phyloP scores from a whole-genome alignment of 2,329 filamentous ascomycete genomes.

The Fusarium sp. region DNA sequence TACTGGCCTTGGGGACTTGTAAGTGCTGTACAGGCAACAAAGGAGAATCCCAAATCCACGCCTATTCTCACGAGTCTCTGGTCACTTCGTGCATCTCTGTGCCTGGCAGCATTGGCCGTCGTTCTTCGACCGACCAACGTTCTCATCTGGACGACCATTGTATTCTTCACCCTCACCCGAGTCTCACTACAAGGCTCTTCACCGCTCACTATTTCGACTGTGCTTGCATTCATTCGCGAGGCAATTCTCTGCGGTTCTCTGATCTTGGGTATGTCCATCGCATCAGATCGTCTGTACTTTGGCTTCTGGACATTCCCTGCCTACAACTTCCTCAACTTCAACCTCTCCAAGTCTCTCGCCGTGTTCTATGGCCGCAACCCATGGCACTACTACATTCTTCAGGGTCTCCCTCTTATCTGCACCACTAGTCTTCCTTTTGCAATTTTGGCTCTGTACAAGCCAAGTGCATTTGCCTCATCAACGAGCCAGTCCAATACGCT shows the following conservation, averaged over 20 bases:
- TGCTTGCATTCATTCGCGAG: conserved; percentile 69
- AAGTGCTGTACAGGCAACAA: conserved; percentile 49
- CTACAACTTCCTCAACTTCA: conserved; percentile 88
- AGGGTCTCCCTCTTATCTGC: conserved; percentile 87
- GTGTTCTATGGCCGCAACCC: conserved; percentile 93
- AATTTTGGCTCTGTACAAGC: conserved; percentile 68
- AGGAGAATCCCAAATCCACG: conserved; percentile 50
- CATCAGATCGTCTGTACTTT: conserved; percentile 83
- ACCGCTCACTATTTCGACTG: conserved; percentile 53
- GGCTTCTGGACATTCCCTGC: conserved; percentile 88
- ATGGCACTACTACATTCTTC: conserved; percentile 91
- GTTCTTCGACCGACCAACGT: conserved; percentile 89
- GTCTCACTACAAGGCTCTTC: conserved; percentile 49
- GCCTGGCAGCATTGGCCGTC: conserved; percentile 82
- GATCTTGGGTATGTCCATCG: conserved; percentile 69
- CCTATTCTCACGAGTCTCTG: conserved; percentile 40
- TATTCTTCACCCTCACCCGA: conserved; percentile 56
- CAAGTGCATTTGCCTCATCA: conserved; percentile 44
- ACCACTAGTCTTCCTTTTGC: conserved; percentile 85
- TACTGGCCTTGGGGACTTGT: conserved; percentile 88
- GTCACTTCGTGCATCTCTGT: conserved; percentile 66
- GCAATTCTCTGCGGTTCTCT: conserved; percentile 68
- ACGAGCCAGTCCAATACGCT: conserved; percentile 47
- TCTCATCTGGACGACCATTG: conserved; percentile 81
- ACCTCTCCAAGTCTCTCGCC: conserved; percentile 85